Evolutionary conservation across 495 filamentous ascomycete genomes (phyloP).

Genomic region (Astrothelium macrocarpum): DNA sequence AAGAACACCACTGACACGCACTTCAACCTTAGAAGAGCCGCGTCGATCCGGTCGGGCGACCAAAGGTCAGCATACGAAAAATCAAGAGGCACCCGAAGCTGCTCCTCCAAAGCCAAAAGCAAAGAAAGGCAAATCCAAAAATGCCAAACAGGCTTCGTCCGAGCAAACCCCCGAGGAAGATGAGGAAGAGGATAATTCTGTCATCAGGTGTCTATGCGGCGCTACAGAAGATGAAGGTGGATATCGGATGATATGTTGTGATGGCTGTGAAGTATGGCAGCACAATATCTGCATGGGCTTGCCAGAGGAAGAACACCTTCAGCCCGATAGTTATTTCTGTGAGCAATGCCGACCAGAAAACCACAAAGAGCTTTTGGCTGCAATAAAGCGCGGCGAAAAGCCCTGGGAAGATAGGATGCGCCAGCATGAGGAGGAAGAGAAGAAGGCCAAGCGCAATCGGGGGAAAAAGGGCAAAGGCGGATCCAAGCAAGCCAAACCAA

Average conservation of each 20-base stretch:
- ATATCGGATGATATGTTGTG: conserved; percentile 82
- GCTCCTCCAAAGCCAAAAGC: conserved; percentile 13
- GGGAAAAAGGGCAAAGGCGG: conserved; percentile 40
- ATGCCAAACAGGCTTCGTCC: conserved; percentile 44
- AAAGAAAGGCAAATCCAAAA: conserved; percentile 57
- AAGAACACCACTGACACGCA: background rate
- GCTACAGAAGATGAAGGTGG: conserved; percentile 74
- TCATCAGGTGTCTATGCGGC: conserved; percentile 91
- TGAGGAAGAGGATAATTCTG: conserved; percentile 57
- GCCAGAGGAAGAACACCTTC: conserved; percentile 60
- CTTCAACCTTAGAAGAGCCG: conserved; percentile 55
- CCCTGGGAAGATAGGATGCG: conserved; percentile 57
- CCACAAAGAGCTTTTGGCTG: conserved; percentile 64
- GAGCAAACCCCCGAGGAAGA: conserved; percentile 49
- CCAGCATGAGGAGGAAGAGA: conserved; percentile 21
- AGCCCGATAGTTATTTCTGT: conserved; percentile 77
- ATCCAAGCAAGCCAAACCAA: conserved; percentile 35
- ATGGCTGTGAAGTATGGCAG: conserved; percentile 86
- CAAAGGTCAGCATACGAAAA: conserved; percentile 88
- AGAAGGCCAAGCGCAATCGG: conserved; percentile 23
- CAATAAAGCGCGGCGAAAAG: conserved; percentile 66
- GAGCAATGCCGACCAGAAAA: conserved; percentile 78
- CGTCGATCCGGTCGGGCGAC: conserved; percentile 90
- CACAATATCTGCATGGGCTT: conserved; percentile 93
- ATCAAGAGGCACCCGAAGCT: conserved; percentile 28